Evolutionary conservation across 1,284 basidiomycete species (phyloP).

Genomic region (Peniophora sp.): DNA sequence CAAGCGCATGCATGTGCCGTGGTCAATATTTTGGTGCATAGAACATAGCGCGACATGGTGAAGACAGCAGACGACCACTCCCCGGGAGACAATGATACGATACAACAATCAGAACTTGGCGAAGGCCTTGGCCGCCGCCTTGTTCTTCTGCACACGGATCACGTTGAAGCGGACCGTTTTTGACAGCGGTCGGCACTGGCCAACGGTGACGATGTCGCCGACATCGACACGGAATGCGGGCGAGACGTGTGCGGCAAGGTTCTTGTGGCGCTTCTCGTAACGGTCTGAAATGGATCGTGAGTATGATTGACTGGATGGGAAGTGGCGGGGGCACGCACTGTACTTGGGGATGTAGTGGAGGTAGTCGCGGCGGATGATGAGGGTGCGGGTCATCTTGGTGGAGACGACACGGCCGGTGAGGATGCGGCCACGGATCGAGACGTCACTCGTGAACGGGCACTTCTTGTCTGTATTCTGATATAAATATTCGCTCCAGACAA

Average conservation of each 20-base stretch:
- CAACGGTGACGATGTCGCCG: slow-evolving; percentile 93
- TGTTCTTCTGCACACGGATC: slow-evolving; percentile 85
- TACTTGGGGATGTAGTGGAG: slow-evolving; percentile 99
- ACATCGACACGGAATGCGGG: slow-evolving; percentile 96
- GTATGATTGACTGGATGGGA: neutral
- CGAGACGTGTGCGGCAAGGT: slow-evolving; percentile 94
- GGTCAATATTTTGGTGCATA: slow-evolving; percentile 19
- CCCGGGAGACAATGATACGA: slow-evolving; percentile 23
- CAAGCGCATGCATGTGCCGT: neutral
- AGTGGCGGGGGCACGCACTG: slow-evolving; percentile 46
- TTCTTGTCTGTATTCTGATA: slow-evolving; percentile 80
- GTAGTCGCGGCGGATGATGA: slow-evolving; percentile 98
- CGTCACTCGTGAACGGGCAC: slow-evolving; percentile 93
- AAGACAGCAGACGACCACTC: slow-evolving; percentile 15
- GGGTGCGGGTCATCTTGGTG: slow-evolving; percentile 99
- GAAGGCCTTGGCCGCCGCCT: slow-evolving; percentile 84
- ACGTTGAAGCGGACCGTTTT: slow-evolving; percentile 99
- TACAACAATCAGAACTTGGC: slow-evolving; percentile 75
- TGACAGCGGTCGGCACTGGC: slow-evolving; percentile 97
- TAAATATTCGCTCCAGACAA: neutral
- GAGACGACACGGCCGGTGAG: slow-evolving; percentile 96
- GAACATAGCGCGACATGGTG: slow-evolving; percentile 25
- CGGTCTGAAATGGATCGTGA: slow-evolving; percentile 49
- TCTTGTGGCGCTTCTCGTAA: slow-evolving; percentile 98
- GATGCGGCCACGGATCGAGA: slow-evolving; percentile 99